Conservation (phyloP, 352 stramenopile genomes). For the Pythium angustatum region DNA sequence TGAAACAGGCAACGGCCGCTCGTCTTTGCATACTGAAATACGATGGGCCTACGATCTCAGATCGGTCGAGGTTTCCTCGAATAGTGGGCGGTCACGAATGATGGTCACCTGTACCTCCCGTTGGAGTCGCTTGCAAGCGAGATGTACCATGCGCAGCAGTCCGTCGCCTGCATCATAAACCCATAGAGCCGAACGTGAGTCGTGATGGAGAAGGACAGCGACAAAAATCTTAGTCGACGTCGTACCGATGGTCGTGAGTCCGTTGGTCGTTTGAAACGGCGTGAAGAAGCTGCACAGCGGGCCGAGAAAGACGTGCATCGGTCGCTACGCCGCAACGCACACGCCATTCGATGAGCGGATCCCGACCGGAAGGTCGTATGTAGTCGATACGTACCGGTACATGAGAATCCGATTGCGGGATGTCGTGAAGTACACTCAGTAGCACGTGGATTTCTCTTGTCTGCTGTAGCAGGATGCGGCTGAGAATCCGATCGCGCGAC, state of each 20-base stretch:
- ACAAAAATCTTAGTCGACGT: too few species aligned
- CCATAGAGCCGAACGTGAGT: too few species aligned
- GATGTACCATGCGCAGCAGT: constrained; percentile 20
- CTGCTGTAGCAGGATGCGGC: constrained; percentile 1
- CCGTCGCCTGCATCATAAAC: constrained; percentile 21
- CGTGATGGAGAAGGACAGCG: too few species aligned
- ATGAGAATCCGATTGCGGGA: constrained; percentile 16
- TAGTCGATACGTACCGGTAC: too few species aligned
- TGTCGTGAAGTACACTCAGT: constrained; percentile 3
- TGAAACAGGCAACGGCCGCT: neutral
- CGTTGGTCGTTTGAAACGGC: constrained; percentile 35
- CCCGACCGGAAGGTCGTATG: too few species aligned
- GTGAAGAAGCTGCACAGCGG: constrained; percentile 41
- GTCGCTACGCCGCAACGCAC: too few species aligned
- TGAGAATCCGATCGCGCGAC: neutral
- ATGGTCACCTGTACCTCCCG: constrained; percentile 9
- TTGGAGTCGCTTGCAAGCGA: constrained; percentile 13
- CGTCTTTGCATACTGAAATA: too few species aligned
- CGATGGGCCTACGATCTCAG: constrained; percentile 6
- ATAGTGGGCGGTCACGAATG: constrained; percentile 14
- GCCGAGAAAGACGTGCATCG: constrained; percentile 32
- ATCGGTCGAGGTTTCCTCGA: neutral
- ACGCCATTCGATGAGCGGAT: too few species aligned
- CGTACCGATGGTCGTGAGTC: constrained; percentile 39
- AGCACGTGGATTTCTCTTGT: constrained; percentile 18